Conservation (phyloP, 352 stramenopile genomes). For the Phytophthora vignae region DNA sequence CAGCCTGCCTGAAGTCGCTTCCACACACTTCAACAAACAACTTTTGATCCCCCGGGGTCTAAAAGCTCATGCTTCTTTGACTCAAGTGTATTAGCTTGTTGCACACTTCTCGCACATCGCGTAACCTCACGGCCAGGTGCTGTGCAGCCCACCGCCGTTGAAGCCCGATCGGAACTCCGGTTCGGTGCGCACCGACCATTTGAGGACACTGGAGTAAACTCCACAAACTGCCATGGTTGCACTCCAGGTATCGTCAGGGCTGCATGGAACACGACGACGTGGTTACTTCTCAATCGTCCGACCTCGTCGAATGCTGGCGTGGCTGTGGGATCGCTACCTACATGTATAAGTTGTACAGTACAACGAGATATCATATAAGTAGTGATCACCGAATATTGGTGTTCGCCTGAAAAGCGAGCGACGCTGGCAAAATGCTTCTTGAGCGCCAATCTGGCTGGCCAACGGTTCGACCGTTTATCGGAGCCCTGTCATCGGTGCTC, state of each 20-base stretch:
- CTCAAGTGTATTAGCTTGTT: no score
- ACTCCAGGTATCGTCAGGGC: no score
- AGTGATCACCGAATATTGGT: slow-evolving; percentile 6
- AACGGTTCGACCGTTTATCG: not conserved
- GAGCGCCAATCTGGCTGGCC: no score
- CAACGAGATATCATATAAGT: slow-evolving; percentile 24
- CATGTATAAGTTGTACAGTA: no score
- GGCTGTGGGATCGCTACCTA: not conserved
- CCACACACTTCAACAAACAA: no score
- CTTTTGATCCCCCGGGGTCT: no score
- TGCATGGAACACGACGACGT: not conserved
- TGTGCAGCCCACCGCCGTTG: not conserved
- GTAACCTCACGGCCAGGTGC: not conserved
- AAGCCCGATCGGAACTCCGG: not conserved
- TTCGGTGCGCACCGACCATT: not conserved
- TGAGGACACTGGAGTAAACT: not conserved
- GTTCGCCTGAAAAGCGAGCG: not conserved
- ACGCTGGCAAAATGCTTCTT: no score
- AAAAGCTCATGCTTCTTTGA: no score
- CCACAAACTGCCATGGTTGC: no score
- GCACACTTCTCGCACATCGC: not conserved
- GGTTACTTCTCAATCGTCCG: not conserved
- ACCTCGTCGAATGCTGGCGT: slow-evolving; percentile 8
- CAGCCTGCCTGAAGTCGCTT: no score
- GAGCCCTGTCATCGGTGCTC: not conserved